These are phyloP conservation scores for Ophiosphaerella korrae DNA, from an alignment of 2,329 filamentous ascomycete species.

Conservation along the genomic window DNA sequence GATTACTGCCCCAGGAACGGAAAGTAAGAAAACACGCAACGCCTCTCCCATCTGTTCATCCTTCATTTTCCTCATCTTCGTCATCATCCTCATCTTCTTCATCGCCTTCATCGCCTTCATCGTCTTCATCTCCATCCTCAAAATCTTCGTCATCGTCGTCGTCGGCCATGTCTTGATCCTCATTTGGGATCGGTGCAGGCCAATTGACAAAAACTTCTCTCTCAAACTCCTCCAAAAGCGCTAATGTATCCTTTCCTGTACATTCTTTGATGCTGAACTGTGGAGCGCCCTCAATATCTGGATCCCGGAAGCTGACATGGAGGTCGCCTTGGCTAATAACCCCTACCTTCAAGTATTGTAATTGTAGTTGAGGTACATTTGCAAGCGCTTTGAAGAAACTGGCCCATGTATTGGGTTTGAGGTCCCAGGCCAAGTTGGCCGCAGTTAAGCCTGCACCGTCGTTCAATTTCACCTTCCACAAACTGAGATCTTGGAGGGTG, in stretches of 20 bases:
- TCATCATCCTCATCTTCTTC: constrained; percentile 10
- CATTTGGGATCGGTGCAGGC: constrained; percentile 6
- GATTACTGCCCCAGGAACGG: no score
- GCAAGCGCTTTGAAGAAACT: constrained; percentile 20
- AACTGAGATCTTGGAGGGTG: constrained; percentile 52
- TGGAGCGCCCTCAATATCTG: not conserved
- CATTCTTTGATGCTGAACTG: constrained; percentile 11
- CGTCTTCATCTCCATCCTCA: constrained; percentile 14
- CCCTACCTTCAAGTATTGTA: constrained; percentile 22
- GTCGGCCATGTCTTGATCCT: constrained; percentile 12
- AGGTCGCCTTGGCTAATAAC: constrained; percentile 19
- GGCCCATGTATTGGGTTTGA: constrained; percentile 26
- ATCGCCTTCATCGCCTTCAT: constrained; percentile 9
- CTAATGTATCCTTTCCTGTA: constrained; percentile 17
- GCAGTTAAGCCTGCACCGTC: not conserved
- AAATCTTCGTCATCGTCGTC: constrained; percentile 12
- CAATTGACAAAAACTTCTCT: constrained; percentile 21
- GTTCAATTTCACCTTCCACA: constrained; percentile 52
- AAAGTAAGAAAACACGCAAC: no score
- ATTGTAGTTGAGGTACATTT: constrained; percentile 12
- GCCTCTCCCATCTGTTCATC: not conserved
- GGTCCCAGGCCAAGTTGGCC: not conserved
- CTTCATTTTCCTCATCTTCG: constrained; percentile 9
- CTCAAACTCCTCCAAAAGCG: constrained; percentile 14
- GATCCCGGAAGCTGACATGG: constrained; percentile 16